phyloP scores from a whole-genome alignment of 805 yeast species.

The Kuraishia piskuri region DNA sequence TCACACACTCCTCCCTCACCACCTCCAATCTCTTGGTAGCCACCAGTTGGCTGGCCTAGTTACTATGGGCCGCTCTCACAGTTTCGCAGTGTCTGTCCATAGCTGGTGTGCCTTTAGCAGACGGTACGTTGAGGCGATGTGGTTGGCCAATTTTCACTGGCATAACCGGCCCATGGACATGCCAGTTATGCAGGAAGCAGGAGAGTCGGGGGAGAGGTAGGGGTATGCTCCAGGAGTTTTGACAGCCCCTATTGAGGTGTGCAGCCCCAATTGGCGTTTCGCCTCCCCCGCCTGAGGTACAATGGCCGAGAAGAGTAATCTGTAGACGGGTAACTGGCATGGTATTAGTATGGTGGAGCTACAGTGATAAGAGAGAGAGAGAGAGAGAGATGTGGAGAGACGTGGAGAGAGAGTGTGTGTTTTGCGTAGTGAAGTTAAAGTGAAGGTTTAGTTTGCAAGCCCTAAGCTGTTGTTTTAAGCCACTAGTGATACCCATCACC shows the following conservation, averaged over 20 bases:
- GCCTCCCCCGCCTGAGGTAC: too few relatives aligned
- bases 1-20: not conserved
- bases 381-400: not conserved
- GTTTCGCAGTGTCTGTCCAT: not conserved
- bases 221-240: too few relatives aligned
- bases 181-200: not conserved
- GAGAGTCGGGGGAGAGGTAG: too few relatives aligned
- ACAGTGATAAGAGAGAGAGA: not conserved
- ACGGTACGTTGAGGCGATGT: not conserved
- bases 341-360: not conserved
- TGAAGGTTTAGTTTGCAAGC: too few relatives aligned
- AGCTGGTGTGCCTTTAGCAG: not conserved
- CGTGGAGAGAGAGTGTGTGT: not conserved
- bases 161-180: not conserved
- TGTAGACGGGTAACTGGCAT: not conserved
- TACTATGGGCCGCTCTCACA: not conserved
- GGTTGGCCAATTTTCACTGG: not conserved
- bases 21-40: not conserved
- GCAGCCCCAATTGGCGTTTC: not conserved
- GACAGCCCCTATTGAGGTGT: not conserved
- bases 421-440: too few relatives aligned
- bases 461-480: too few relatives aligned
- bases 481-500: too few relatives aligned
- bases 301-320: not conserved
- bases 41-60: not conserved